These are phyloP conservation scores for Talaromyces sp. DNA, from an alignment of 2,329 filamentous ascomycete species.

Conservation along the genomic window DNA sequence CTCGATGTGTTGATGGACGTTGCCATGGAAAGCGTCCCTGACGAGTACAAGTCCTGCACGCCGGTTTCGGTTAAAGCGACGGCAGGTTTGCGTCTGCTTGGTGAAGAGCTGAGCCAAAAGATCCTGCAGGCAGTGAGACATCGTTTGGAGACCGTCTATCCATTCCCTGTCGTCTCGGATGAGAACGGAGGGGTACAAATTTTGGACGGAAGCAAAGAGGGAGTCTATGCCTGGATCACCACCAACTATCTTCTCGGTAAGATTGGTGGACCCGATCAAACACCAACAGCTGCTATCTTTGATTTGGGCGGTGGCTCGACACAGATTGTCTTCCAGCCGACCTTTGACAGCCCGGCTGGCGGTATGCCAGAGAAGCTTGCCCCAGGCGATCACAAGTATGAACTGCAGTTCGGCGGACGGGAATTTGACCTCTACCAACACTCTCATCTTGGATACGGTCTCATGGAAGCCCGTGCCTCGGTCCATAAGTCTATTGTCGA, in stretches of 20 bases:
- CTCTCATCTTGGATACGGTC: conserved; percentile 91
- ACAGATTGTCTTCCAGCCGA: conserved; percentile 97
- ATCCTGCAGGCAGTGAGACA: conserved; percentile 80
- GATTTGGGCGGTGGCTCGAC: conserved; percentile 96
- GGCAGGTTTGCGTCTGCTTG: conserved; percentile 83
- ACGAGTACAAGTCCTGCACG: conserved; percentile 83
- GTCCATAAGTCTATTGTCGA: conserved; percentile 73
- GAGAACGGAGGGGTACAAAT: conserved; percentile 86
- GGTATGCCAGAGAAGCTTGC: conserved; percentile 81
- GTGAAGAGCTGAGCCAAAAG: conserved; percentile 69
- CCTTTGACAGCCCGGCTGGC: conserved; percentile 68
- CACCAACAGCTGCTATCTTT: conserved; percentile 87
- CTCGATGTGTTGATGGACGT: conserved; percentile 83
- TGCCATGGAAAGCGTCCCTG: conserved; percentile 77
- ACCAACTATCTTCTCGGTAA: conserved; percentile 98
- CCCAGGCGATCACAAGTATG: conserved; percentile 93
- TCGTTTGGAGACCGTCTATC: conserved; percentile 81
- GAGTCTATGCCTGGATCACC: conserved; percentile 98
- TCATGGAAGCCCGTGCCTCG: conserved; percentile 89
- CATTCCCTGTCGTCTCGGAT: conserved; percentile 85
- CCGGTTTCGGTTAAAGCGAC: conserved; percentile 98
- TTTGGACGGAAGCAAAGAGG: conserved; percentile 96
- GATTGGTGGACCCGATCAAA: conserved; percentile 87
- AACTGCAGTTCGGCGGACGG: conserved; percentile 81
- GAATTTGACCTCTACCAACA: conserved; percentile 95